Evolutionary conservation across 140 eudicot species (phyloP).

Genomic region (Artemisia princeps): DNA sequence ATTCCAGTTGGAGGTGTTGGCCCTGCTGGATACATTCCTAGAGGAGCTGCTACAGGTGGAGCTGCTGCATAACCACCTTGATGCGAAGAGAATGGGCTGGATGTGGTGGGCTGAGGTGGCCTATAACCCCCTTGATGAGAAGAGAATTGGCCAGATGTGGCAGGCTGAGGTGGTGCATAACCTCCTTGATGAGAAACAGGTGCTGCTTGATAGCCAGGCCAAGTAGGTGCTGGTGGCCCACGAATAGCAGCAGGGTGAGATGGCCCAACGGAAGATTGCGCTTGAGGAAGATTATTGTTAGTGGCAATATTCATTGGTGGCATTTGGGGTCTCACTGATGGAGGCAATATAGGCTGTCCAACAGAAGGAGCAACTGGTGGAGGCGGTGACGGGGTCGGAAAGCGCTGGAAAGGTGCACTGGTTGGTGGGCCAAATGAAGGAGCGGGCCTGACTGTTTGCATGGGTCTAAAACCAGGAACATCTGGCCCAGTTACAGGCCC

Average conservation of each 20-base stretch:
- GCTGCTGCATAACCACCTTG: conserved; percentile 53
- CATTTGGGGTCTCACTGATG: conserved; percentile 39
- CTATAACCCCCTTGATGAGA: conserved; percentile 9
- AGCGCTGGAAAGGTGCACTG: conserved; percentile 56
- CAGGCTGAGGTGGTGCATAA: background rate
- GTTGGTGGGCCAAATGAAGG: conserved; percentile 56
- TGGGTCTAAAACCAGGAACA: conserved; percentile 45
- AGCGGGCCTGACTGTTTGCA: conserved; percentile 40
- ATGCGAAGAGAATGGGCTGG: conserved; percentile 33
- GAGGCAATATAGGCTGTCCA: conserved; percentile 44
- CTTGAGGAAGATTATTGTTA: conserved; percentile 34
- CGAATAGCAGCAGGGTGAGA: conserved; percentile 40
- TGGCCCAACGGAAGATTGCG: conserved; percentile 45
- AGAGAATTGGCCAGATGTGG: background rate
- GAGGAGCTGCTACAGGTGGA: conserved; percentile 43
- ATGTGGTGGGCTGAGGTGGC: conserved; percentile 32
- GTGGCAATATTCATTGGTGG: conserved; percentile 54
- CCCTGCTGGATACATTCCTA: too few relatives aligned
- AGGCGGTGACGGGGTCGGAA: conserved; percentile 47
- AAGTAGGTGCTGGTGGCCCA: conserved; percentile 34
- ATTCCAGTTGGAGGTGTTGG: too few relatives aligned
- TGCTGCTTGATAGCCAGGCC: conserved; percentile 51
- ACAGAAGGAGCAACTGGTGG: conserved; percentile 36
- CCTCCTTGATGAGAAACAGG: conserved; percentile 32
- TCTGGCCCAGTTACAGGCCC: conserved; percentile 45